These are phyloP conservation scores for Jasminum sambac DNA, from an alignment of 257 asterid species.

Conservation along the genomic window DNA sequence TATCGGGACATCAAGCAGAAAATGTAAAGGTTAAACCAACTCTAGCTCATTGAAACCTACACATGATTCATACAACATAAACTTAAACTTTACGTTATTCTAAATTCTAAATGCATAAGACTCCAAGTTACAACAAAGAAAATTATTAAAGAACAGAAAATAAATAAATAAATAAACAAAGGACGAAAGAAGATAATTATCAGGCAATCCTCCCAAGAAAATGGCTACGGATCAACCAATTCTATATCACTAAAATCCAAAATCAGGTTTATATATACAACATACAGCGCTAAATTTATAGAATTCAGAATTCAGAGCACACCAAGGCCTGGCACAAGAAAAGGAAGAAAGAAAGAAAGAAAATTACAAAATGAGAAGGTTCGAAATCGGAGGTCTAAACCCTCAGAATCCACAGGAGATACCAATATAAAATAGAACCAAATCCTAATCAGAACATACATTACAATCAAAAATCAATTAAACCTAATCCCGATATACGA, in stretches of 20 bases:
- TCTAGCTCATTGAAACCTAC: not conserved
- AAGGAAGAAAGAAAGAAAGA: too few species aligned
- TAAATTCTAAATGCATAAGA: too few species aligned
- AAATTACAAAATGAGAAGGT: not conserved
- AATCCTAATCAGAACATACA: not conserved
- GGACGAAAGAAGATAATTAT: too few species aligned
- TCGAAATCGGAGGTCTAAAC: not conserved
- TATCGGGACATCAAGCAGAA: not conserved
- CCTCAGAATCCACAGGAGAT: not conserved
- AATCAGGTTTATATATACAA: too few species aligned
- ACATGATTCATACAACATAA: not conserved
- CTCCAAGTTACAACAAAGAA: too few species aligned
- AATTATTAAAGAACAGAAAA: too few species aligned
- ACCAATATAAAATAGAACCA: not conserved
- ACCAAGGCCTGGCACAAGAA: not conserved
- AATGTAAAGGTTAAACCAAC: not conserved
- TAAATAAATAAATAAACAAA: too few species aligned
- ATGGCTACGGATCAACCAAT: too few species aligned
- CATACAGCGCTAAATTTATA: slow-evolving; percentile 4
- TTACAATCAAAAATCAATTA: not conserved
- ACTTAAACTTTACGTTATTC: too few species aligned
- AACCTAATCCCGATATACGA: not conserved
- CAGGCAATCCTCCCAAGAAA: too few species aligned
- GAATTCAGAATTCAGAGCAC: not conserved
- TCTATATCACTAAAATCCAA: too few species aligned